These are phyloP conservation scores for Eudorina sp. DNA, from an alignment of 139 green algal species.

Conservation along the genomic window DNA sequence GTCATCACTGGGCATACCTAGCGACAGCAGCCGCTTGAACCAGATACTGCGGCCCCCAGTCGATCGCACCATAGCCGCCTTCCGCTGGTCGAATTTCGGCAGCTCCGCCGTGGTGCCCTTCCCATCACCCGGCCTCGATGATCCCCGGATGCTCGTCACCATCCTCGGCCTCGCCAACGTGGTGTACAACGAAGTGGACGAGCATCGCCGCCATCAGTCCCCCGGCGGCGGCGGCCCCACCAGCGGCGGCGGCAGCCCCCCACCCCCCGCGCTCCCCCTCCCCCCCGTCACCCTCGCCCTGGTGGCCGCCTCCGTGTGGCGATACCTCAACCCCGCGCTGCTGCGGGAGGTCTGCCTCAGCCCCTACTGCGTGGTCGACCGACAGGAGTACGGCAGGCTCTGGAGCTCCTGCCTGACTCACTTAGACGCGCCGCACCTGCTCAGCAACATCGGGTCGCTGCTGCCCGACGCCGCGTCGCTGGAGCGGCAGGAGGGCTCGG, in stretches of 20 bases:
- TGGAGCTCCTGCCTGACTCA: constrained; percentile 50
- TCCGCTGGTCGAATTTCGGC: constrained; percentile 33
- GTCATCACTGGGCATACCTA: background rate
- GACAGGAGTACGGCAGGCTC: constrained; percentile 45
- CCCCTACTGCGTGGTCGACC: constrained; percentile 61
- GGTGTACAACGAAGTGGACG: background rate
- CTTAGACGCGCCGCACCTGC: constrained; percentile 58
- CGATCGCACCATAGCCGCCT: background rate
- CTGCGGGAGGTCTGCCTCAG: constrained; percentile 56
- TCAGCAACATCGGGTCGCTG: constrained; percentile 54
- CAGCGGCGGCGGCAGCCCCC: background rate
- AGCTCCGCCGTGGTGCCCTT: background rate
- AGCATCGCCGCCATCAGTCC: background rate
- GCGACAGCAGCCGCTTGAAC: background rate
- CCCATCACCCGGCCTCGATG: background rate
- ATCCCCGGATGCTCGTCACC: constrained; percentile 35
- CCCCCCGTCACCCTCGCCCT: constrained; percentile 20
- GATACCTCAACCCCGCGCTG: constrained; percentile 4
- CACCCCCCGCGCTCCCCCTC: background rate
- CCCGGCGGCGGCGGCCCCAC: background rate
- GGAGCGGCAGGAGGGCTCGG: constrained; percentile 42
- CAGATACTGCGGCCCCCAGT: background rate
- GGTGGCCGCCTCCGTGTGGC: background rate
- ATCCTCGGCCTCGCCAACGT: background rate
- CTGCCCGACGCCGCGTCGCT: constrained; percentile 55